A percentile compares a stretch with the other conserved stretches of the same genome.
These are phyloP conservation scores for Ambrosia artemisiifolia DNA, from an alignment of 129 eudicot species.

Conservation along the genomic window DNA sequence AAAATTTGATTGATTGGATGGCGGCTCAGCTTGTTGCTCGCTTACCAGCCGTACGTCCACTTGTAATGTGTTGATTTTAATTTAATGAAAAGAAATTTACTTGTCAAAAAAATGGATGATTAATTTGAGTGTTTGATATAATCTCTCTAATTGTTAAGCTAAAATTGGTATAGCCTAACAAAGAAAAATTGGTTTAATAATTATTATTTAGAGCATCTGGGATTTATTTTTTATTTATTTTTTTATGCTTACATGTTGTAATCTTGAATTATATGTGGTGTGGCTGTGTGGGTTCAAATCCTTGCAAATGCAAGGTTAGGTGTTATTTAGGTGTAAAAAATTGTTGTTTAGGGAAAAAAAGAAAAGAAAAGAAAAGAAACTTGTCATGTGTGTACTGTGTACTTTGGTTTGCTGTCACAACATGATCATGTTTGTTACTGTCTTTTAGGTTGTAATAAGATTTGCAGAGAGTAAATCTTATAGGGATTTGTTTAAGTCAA, in stretches of 20 bases:
- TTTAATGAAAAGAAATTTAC: too few relatives aligned
- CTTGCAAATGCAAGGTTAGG: too few relatives aligned
- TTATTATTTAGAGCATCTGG: neutral
- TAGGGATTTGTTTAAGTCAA: neutral
- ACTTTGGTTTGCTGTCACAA: neutral
- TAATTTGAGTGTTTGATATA: slow-evolving; percentile 11
- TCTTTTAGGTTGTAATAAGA: neutral
- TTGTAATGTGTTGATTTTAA: too few relatives aligned
- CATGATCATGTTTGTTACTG: neutral
- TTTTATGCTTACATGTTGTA: neutral
- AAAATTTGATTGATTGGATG: neutral
- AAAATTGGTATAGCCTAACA: neutral
- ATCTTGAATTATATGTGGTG: neutral
- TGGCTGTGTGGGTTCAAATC: neutral
- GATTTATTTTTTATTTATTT: neutral
- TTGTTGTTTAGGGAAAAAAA: too few relatives aligned
- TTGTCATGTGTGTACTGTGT: neutral
- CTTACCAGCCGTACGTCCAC: too few relatives aligned
- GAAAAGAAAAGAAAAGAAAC: too few relatives aligned
- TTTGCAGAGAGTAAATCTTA: neutral
- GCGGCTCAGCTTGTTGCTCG: too few relatives aligned
- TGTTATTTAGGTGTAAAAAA: too few relatives aligned
- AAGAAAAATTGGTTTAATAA: neutral
- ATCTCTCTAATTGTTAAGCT: slow-evolving; percentile 22
- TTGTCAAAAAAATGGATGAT: neutral